These are phyloP conservation scores for Backusella luteola DNA, from an alignment of 192 early-diverging fungal genomes.

Conservation along the genomic window DNA sequence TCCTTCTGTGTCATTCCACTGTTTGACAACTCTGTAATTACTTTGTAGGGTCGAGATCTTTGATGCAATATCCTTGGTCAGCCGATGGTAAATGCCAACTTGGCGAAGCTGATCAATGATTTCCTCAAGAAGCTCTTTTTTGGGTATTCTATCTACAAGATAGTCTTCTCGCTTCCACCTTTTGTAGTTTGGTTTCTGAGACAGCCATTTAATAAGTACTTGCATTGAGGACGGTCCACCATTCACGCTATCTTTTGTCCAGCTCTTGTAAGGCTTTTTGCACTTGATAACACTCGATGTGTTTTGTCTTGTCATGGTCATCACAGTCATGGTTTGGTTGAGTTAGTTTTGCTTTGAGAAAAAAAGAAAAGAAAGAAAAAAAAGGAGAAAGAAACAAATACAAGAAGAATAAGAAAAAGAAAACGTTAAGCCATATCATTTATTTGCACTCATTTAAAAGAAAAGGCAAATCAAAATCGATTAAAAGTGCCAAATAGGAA, in stretches of 20 bases:
- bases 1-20: constrained; percentile 11
- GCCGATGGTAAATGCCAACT: constrained; percentile 16
- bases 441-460: neutral
- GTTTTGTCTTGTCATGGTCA: neutral
- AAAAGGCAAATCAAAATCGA: neutral
- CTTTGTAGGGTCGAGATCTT: constrained; percentile 16
- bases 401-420: neutral
- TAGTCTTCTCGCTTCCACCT: constrained; percentile 8
- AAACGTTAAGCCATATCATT: neutral
- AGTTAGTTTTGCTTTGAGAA: neutral
- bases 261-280: constrained; percentile 22
- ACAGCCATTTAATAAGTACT: constrained; percentile 11
- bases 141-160: neutral
- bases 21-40: constrained; percentile 6
- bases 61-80: constrained; percentile 15
- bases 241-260: constrained; percentile 16
- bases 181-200: constrained; percentile 5
- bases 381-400: neutral
- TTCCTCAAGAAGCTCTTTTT: constrained; percentile 15
- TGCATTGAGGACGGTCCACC: constrained; percentile 15
- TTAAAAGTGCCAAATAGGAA: neutral
- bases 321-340: neutral
- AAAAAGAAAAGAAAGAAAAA: neutral
- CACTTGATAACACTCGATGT: neutral
- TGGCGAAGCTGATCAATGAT: constrained; percentile 6